Evolutionary conservation across 2,329 filamentous ascomycete genomes (phyloP), one percentile per base, ranked within the genome.

Genomic region (Pezicula radicicola): DNA sequence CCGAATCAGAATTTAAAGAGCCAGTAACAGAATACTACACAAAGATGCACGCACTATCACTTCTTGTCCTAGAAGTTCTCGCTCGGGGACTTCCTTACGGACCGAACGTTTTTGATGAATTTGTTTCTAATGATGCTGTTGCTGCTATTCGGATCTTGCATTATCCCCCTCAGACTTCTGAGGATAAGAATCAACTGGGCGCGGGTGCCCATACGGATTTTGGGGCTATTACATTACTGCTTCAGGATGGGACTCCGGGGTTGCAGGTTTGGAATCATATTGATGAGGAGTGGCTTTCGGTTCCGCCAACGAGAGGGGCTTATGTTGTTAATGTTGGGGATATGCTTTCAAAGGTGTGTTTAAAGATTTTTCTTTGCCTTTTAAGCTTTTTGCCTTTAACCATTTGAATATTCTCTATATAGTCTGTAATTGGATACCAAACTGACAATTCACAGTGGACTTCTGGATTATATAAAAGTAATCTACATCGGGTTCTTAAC

Each of bases 401-500:
- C 6, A 4, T 25, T 25, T 3, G 3, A 25, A 3, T 6, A 25
- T 3, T 25, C 25, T 25, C 19, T 19, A 19, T 19, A 7, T 25
- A 6, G 3, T 25, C 3, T 25, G 2, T 7, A 25, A 25, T 42
- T 18, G 18, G 8, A 4, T 19, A 13, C 7, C 1, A 13, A 19
- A 21, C 9, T 18, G 40, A 42, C 40, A 9, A 13, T 25, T 18
- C 40, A 2, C 7, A 66, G 30, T 76, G 75, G 73, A 79, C 76
- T 16, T 71, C 72, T 33, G 71, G 73, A 36, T 62, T 67, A 48
- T 81, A 78, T 66, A 73, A 71, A 59, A 75, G 71, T 58, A 77
- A 70, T 53, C 59, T 76, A 3, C 78, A 81, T 60, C 69, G 77
- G 4, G 78, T 81, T 30, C 73, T 80, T 57, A 79, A 80, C 66